These are phyloP conservation scores for Pyricularia sp. DNA, from an alignment of 2,329 filamentous ascomycete genomes.

Conservation along the genomic window DNA sequence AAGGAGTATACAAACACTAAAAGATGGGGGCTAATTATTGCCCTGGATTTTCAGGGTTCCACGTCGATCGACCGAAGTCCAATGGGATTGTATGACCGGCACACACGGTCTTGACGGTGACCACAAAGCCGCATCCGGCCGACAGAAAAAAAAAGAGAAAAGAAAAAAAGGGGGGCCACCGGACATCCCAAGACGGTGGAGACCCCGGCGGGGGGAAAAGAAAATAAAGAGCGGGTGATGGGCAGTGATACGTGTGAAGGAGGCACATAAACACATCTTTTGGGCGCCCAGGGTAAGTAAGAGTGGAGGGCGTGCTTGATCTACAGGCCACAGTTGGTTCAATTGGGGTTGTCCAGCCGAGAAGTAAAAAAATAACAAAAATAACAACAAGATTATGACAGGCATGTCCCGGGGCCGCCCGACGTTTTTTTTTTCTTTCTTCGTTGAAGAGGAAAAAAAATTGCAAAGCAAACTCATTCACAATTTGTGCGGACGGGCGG, in stretches of 20 bases:
- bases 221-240: not conserved
- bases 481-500: not conserved
- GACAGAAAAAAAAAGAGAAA: not conserved
- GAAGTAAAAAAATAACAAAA: too few relatives aligned
- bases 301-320: not conserved
- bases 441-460: too few relatives aligned
- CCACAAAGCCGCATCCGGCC: not conserved
- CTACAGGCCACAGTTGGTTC: not conserved
- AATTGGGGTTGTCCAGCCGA: not conserved
- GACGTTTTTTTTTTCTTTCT: not conserved
- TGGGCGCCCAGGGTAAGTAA: not conserved
- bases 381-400: too few relatives aligned
- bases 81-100: not conserved
- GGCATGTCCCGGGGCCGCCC: too few relatives aligned
- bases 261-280: not conserved
- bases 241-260: too few relatives aligned
- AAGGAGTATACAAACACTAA: not conserved
- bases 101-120: not conserved
- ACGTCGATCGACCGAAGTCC: not conserved
- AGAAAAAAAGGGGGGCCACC: not conserved
- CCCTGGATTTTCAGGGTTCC: not conserved
- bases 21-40: not conserved
- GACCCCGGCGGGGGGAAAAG: not conserved
- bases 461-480: not conserved
- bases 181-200: not conserved